Percentiles rank a stretch among this genome's conserved stretches.
phyloP scores from a whole-genome alignment of 2,329 filamentous ascomycete genomes.

The Grosmannia huntii region DNA sequence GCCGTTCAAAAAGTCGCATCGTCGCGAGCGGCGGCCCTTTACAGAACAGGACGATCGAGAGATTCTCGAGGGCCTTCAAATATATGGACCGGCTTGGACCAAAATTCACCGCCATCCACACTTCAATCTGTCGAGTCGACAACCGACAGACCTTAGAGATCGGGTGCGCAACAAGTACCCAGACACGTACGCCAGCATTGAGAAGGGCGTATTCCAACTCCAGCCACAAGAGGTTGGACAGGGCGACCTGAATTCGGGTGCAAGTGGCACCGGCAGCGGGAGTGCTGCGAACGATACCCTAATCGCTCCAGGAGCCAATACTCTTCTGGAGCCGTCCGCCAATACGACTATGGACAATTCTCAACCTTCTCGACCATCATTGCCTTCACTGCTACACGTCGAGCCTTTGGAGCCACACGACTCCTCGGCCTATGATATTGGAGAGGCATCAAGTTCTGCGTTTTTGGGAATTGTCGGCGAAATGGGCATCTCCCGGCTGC shows the following conservation, averaged over 20 bases:
- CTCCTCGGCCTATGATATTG: slow-evolving; percentile 30
- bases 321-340: slow-evolving; percentile 37
- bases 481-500: slow-evolving; percentile 49
- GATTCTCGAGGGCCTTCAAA: slow-evolving; percentile 45
- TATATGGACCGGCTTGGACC: slow-evolving; percentile 52
- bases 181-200: slow-evolving; percentile 41
- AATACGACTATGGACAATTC: slow-evolving; percentile 36
- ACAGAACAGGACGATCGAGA: slow-evolving; percentile 50
- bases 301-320: slow-evolving; percentile 19
- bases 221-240: slow-evolving; percentile 20
- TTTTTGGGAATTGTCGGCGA: slow-evolving; percentile 34
- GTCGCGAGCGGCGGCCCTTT: slow-evolving; percentile 47
- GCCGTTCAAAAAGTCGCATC: slow-evolving; percentile 48
- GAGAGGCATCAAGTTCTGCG: slow-evolving; percentile 25
- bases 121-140: slow-evolving; percentile 44
- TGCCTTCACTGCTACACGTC: slow-evolving; percentile 12
- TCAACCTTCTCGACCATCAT: slow-evolving; percentile 29
- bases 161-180: slow-evolving; percentile 52
- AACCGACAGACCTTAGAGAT: slow-evolving; percentile 51
- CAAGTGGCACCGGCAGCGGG: not conserved
- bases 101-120: slow-evolving; percentile 48
- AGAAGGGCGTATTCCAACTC: slow-evolving; percentile 37
- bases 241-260: not conserved
- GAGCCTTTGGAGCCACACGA: slow-evolving; percentile 19
- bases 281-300: not conserved